Base-by-base conservation (phyloP, 208 protist species). In the Trypanosoma platydactyli region DNA sequence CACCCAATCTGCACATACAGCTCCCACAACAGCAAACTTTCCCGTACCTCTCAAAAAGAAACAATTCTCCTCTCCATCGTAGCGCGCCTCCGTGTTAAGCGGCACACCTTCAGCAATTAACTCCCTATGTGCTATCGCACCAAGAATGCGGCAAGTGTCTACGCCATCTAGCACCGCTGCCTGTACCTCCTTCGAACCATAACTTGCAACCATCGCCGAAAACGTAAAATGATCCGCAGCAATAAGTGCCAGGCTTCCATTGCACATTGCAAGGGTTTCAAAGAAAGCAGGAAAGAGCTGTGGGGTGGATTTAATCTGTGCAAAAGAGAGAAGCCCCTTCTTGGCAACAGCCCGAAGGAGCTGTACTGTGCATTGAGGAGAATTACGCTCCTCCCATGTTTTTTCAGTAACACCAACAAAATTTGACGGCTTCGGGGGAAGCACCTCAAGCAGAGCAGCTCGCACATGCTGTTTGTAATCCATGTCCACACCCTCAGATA, bases 181-280 rank as follows among this genome's bases (percentile, higher is more conserved):
- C 24, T 83, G 77, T 33, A 67, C 35, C n/a, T 74, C 65, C 25
- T 59, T 68, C 44, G 80, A 76, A 16, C 79, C 86, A 64, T 94
- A 82, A 0, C 72, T 90, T n/a, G 84, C 79, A 38, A 96, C 62
- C 41, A 94, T 64, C 9, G 84, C 84, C 2, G 85, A 84, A 71
- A 91, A 89, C 35, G 91, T 96, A 49, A 89, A 92, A 71, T 96
- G 88, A 53, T 94, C 82, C 1, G 91, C 88, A 27, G 80, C 77
- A 42, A 93, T 50, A 12, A 92, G 64, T 22, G 91, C 85, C 22
- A 96, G 70, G 1, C 78, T 64, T 12, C 73, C 67, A 69, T 88
- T 52, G 30, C 73, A 83, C 38, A 80, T 88, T 41, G 91, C 91
- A 33, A 94, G 60, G 1, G 73, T 77, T 56, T 96, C 91, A 70